These are phyloP conservation scores for Pinguiococcus pyrenoidosus DNA, from an alignment of 108 stramenopile genomes.

Conservation along the genomic window DNA sequence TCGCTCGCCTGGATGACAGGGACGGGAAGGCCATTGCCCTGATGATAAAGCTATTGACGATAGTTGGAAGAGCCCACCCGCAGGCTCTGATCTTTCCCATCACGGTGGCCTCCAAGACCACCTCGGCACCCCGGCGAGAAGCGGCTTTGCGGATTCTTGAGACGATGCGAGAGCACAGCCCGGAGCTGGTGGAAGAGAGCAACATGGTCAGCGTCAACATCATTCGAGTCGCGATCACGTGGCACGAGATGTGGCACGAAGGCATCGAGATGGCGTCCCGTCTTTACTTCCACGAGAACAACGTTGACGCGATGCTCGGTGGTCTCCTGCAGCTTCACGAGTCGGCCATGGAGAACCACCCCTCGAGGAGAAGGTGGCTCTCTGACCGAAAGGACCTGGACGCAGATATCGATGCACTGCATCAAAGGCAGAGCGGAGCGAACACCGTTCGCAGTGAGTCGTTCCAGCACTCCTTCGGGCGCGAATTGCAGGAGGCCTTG, in stretches of 20 bases:
- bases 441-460: too few species aligned
- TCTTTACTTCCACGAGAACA: conserved; percentile 4
- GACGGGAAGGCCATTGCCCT: neutral
- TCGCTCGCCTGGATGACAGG: conserved; percentile 8
- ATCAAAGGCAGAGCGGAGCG: too few species aligned
- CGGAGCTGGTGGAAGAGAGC: conserved; percentile 5
- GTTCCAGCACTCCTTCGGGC: conserved; percentile 17
- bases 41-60: neutral
- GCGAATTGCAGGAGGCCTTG: conserved; percentile 20
- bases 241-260: conserved; percentile 17
- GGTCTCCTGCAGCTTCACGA: conserved; percentile 3
- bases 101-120: conserved; percentile 28
- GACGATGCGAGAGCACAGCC: neutral
- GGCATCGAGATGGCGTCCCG: conserved; percentile 11
- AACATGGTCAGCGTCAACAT: conserved; percentile 5
- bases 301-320: neutral
- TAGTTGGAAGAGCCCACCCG: neutral
- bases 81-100: conserved; percentile 36
- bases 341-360: neutral
- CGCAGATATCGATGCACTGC: too few species aligned
- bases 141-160: conserved; percentile 2
- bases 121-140: neutral
- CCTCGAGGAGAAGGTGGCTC: neutral
- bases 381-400: too few species aligned
- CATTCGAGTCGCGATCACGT: conserved; percentile 12